Evolutionary conservation across 2,329 filamentous ascomycete species (phyloP), one percentile per base, ranked within the genome.

Genomic region (Oidium heveae): DNA sequence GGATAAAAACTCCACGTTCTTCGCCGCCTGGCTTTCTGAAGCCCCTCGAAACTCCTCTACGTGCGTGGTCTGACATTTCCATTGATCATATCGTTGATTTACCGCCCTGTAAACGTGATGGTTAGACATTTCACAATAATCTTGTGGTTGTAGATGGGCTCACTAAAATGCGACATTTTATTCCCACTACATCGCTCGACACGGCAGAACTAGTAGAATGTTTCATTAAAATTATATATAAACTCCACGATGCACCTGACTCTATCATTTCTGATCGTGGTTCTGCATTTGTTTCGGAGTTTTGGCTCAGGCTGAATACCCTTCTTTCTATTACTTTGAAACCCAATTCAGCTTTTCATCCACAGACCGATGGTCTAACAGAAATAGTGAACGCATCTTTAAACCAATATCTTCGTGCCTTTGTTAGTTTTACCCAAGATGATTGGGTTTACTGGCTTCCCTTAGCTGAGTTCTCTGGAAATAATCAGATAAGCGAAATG

Each of bases 171-270:
- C 20, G 46, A n/a, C n/a, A n/a, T n/a, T n/a, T n/a, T n/a, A n/a
- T n/a, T n/a, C n/a, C n/a, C n/a, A n/a, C n/a, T n/a, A n/a, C n/a
- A n/a, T n/a, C n/a, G n/a, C n/a, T n/a, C n/a, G n/a, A n/a, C n/a
- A n/a, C n/a, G n/a, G n/a, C 46, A 24, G 46, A 49, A 32, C 18
- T 44, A 44, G 41, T 44, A n/a, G 41, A 44, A 10, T 44, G 41
- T 22, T 46, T 46, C 2, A n/a, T 41, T 9, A 46, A 46, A 46
- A 20, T n/a, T 15, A 18, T 46, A 18, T 9, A 44, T 7, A 44
- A 56, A 20, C 33, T 46, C 6, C 43, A 58, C 39, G 51, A 50
- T n/a, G 34, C 53, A n/a, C 55, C 51, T 4, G 50, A 57, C 22
- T 49, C 46, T 24, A 49, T 49, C 12, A 32, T 49, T n/a, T n/a